phyloP scores from a whole-genome alignment of 495 filamentous ascomycete genomes.

The Mytilinidion resinicola region DNA sequence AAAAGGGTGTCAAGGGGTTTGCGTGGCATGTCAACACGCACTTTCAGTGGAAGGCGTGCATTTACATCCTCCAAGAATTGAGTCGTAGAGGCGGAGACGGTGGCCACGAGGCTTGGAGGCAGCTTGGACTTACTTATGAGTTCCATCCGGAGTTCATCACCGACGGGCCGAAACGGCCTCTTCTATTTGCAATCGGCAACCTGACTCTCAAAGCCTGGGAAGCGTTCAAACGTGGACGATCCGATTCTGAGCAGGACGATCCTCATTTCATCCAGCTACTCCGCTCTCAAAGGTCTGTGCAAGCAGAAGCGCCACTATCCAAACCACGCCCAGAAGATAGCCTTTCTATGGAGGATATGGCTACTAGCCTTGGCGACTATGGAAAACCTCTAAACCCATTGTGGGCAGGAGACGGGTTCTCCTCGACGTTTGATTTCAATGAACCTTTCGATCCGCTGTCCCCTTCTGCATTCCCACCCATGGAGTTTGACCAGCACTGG shows the following conservation, averaged over 20 bases:
- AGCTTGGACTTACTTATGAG: slow-evolving; percentile 16
- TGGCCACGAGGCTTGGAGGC: slow-evolving; percentile 18
- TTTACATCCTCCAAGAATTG: slow-evolving; percentile 17
- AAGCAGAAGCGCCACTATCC: not conserved
- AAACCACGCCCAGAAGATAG: not conserved
- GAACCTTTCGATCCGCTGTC: not conserved
- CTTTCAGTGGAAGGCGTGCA: slow-evolving; percentile 27
- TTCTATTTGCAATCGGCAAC: slow-evolving; percentile 19
- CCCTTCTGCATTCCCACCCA: slow-evolving; percentile 1
- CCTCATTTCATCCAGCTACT: slow-evolving; percentile 18
- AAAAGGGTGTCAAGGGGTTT: slow-evolving; percentile 13
- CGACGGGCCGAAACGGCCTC: slow-evolving; percentile 7
- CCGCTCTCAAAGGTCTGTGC: not conserved
- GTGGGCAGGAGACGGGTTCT: slow-evolving; percentile 6
- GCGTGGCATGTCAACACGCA: slow-evolving; percentile 24
- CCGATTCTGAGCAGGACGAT: slow-evolving; percentile 4
- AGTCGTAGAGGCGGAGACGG: slow-evolving; percentile 6
- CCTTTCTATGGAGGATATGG: not conserved
- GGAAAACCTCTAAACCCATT: not conserved
- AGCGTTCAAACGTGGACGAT: slow-evolving; percentile 3
- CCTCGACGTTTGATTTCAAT: slow-evolving; percentile 5
- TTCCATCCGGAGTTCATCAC: slow-evolving; percentile 15
- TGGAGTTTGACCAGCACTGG: slow-evolving; percentile 19
- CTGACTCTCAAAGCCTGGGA: slow-evolving; percentile 23
- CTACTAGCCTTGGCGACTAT: not conserved